These are phyloP conservation scores for Pseudonitzschia multiseries DNA, from an alignment of 108 stramenopile species.

Conservation along the genomic window DNA sequence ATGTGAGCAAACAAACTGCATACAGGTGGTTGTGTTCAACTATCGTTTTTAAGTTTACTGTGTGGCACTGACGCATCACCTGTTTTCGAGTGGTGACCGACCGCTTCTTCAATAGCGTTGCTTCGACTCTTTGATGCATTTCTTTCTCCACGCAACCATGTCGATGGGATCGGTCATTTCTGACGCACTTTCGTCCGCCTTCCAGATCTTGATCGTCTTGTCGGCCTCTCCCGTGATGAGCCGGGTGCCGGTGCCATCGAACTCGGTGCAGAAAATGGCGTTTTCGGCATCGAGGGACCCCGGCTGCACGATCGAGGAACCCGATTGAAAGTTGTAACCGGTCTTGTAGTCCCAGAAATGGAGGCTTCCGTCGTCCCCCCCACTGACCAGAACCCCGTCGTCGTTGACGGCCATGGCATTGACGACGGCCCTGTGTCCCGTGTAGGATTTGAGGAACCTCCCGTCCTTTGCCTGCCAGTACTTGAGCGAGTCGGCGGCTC, in stretches of 20 bases:
- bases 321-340: conserved; percentile 93
- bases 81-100: too few relatives aligned
- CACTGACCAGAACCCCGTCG: conserved; percentile 94
- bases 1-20: too few relatives aligned
- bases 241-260: conserved; percentile 97
- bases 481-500: conserved; percentile 94
- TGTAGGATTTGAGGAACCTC: conserved; percentile 88
- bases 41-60: too few relatives aligned
- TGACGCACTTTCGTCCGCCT: conserved; percentile 90
- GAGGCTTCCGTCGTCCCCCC: conserved; percentile 96
- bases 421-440: conserved; percentile 93
- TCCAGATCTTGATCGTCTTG: conserved; percentile 99
- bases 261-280: conserved; percentile 89
- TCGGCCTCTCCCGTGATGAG: conserved; percentile 98
- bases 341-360: conserved; percentile 98
- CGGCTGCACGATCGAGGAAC: conserved; percentile 91
- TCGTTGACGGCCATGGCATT: conserved; percentile 96
- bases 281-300: conserved; percentile 98
- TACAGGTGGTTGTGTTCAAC: too few relatives aligned
- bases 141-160: conserved; percentile 91
- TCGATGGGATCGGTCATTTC: conserved; percentile 95
- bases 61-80: too few relatives aligned
- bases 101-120: conserved; percentile 52
- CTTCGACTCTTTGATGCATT: conserved; percentile 85
- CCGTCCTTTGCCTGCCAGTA: conserved; percentile 96